Evolutionary conservation across 2,329 filamentous ascomycete genomes (phyloP).

Genomic region (Pseudocercospora cruenta): DNA sequence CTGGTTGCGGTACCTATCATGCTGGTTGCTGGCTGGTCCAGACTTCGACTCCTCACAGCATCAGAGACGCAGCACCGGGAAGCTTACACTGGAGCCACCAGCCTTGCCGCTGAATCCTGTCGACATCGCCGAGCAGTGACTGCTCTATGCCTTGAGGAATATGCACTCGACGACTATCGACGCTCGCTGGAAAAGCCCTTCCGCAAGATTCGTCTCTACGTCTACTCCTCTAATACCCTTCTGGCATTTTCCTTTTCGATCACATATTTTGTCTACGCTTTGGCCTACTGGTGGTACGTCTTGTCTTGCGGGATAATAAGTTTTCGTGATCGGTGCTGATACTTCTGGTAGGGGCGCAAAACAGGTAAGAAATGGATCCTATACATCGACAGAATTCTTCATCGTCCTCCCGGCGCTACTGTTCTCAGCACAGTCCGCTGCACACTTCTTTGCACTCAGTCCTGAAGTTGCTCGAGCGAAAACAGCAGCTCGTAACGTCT

Average conservation of each 20-base stretch:
- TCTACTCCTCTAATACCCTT: constrained; percentile 45
- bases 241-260: constrained; percentile 51
- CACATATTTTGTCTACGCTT: constrained; percentile 53
- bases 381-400: constrained; percentile 49
- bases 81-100: constrained; percentile 66
- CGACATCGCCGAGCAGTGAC: constrained; percentile 65
- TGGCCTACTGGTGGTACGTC: constrained; percentile 53
- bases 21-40: constrained; percentile 50
- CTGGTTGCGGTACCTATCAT: constrained; percentile 55
- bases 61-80: constrained; percentile 67
- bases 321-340: constrained; percentile 1
- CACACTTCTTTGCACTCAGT: constrained; percentile 52
- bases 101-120: constrained; percentile 69
- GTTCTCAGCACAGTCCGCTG: constrained; percentile 52
- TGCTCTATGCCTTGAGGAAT: constrained; percentile 46
- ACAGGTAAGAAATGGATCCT: constrained; percentile 48
- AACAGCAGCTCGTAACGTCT: constrained; percentile 49
- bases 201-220: constrained; percentile 45
- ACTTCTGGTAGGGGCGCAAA: constrained; percentile 40
- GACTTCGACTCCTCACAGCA: constrained; percentile 55
- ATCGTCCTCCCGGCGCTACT: constrained; percentile 51
- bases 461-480: constrained; percentile 51
- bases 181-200: constrained; percentile 45
- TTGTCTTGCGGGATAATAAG: neutral
- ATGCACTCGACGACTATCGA: constrained; percentile 44